These are phyloP conservation scores for Oryza glumipatula DNA, from an alignment of 176 grass and related monocot species.

Conservation along the genomic window DNA sequence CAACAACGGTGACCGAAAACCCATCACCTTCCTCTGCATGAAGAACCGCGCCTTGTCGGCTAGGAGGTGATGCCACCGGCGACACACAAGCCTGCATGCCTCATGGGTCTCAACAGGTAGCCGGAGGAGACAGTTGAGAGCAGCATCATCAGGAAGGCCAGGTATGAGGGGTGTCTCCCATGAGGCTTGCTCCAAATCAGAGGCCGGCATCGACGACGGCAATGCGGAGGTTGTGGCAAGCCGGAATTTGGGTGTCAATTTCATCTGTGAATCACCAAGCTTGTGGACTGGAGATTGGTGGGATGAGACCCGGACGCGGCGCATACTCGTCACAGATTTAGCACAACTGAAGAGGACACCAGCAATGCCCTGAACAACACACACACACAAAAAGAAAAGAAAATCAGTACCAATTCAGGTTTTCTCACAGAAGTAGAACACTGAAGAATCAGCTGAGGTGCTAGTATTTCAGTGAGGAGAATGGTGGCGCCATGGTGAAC, in stretches of 20 bases:
- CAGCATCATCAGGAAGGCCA: conserved; percentile 82
- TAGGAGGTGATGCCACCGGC: conserved; percentile 71
- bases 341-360: background rate
- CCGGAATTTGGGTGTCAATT: conserved; percentile 73
- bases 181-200: conserved; percentile 5
- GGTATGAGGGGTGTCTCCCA: conserved; percentile 65
- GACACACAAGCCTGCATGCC: conserved; percentile 76
- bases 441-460: background rate
- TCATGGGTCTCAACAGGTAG: conserved; percentile 60
- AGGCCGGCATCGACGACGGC: background rate
- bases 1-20: conserved; percentile 58
- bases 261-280: conserved; percentile 88
- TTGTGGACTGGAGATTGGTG: conserved; percentile 80
- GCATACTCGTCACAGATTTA: conserved; percentile 47
- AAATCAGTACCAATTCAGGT: background rate
- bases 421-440: background rate
- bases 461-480: background rate
- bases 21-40: conserved; percentile 52
- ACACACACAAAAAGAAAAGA: background rate
- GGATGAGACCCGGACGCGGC: conserved; percentile 80
- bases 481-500: background rate
- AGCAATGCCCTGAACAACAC: background rate
- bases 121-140: conserved; percentile 83
- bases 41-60: conserved; percentile 72
- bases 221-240: conserved; percentile 33